Conservation (phyloP, 2,329 filamentous ascomycete genomes). For the Chaetothyriales sp. region DNA sequence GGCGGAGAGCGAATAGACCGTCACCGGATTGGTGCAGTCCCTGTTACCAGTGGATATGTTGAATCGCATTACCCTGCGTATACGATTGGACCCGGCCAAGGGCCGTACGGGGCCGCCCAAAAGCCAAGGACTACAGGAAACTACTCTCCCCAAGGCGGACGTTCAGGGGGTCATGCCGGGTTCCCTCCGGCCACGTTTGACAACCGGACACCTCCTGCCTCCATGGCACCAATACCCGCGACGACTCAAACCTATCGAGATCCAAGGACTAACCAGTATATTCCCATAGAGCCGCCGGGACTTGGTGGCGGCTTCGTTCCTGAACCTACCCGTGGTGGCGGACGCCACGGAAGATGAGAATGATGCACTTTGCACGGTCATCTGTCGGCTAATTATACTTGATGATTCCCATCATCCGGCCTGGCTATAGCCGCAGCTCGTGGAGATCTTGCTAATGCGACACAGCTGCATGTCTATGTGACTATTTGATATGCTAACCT, state of each 20-base stretch:
- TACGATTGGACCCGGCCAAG: not conserved
- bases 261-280: not conserved
- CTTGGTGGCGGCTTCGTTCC: not conserved
- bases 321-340: not conserved
- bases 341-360: not conserved
- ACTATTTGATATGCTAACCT: not conserved
- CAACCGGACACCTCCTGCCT: not conserved
- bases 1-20: slow-evolving; percentile 1
- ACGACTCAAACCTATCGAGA: not conserved
- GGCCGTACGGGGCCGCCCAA: not conserved
- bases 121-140: not conserved
- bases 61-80: not conserved
- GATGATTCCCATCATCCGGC: not conserved
- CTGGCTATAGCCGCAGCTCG: not conserved
- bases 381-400: not conserved
- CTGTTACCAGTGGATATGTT: not conserved
- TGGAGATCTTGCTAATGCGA: not conserved
- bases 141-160: not conserved
- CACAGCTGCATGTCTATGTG: not conserved
- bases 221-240: not conserved
- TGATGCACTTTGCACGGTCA: not conserved
- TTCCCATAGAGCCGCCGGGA: not conserved
- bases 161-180: not conserved
- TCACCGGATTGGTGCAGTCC: not conserved
- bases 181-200: not conserved